These are phyloP conservation scores for Ascodesmis nigricans DNA, from an alignment of 495 filamentous ascomycete species.

Conservation along the genomic window DNA sequence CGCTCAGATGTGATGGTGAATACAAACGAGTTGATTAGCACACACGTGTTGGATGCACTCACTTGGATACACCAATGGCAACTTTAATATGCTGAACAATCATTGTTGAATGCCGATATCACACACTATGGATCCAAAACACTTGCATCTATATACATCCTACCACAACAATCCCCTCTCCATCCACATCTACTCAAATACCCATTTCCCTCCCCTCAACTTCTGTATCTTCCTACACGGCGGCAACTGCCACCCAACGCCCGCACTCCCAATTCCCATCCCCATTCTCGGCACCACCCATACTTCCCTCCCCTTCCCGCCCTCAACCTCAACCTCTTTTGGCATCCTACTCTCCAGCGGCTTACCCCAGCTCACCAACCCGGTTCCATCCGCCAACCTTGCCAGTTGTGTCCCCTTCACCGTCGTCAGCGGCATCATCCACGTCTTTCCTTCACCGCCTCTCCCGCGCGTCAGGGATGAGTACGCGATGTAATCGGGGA, in stretches of 20 bases:
- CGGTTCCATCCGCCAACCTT: conserved; percentile 61
- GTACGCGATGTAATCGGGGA: conserved; percentile 75
- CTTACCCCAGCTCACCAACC: conserved; percentile 67
- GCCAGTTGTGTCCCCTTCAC: conserved; percentile 56
- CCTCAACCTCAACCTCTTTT: conserved; percentile 22
- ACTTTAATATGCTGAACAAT: too few relatives aligned
- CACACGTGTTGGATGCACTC: too few relatives aligned
- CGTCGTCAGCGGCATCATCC: conserved; percentile 73
- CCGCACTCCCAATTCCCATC: conserved; percentile 32
- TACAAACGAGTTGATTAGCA: too few relatives aligned
- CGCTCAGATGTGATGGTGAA: too few relatives aligned
- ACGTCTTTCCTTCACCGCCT: conserved; percentile 38
- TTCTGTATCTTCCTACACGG: conserved; percentile 62
- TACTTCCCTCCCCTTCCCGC: conserved; percentile 41
- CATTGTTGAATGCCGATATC: too few relatives aligned
- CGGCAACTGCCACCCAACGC: conserved; percentile 63
- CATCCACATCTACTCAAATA: conserved; percentile 34
- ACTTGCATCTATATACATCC: not conserved
- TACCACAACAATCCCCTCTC: not conserved
- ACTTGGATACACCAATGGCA: too few relatives aligned
- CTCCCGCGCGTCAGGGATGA: conserved; percentile 47
- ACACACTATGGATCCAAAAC: not conserved
- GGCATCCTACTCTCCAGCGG: conserved; percentile 56
- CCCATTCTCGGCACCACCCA: conserved; percentile 65
- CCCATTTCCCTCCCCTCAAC: conserved; percentile 55